A percentile compares a stretch with the other conserved stretches of the same genome.
These are phyloP conservation scores for Annona squamosa DNA, from an alignment of 164 flowering plant species.

Conservation along the genomic window DNA sequence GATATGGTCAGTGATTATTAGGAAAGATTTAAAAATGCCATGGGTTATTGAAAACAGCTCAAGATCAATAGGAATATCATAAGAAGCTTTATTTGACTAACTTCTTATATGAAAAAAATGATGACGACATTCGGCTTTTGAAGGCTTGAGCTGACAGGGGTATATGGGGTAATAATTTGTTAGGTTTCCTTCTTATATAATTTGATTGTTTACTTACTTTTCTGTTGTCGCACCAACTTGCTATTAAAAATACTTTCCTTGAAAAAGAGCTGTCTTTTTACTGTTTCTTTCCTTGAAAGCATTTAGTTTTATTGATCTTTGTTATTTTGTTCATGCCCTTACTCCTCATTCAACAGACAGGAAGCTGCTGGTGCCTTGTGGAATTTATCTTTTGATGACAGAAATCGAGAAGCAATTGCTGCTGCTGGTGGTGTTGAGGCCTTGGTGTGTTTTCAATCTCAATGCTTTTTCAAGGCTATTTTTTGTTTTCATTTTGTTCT, in stretches of 20 bases:
- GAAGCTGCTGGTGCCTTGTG: slow-evolving; percentile 99
- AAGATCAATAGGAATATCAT: too few relatives aligned
- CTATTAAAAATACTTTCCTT: not conserved
- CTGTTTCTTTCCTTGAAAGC: not conserved
- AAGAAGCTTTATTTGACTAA: too few relatives aligned
- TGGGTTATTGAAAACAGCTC: too few relatives aligned
- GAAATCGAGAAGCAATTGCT: slow-evolving; percentile 97
- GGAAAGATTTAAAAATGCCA: too few relatives aligned
- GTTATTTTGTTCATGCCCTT: not conserved
- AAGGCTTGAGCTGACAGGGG: too few relatives aligned
- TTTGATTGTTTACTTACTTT: too few relatives aligned
- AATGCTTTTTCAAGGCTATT: not conserved
- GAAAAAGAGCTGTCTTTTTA: not conserved
- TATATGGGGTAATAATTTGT: too few relatives aligned
- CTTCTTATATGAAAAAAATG: too few relatives aligned
- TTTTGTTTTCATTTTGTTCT: not conserved
- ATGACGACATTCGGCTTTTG: too few relatives aligned
- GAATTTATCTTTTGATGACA: slow-evolving; percentile 97
- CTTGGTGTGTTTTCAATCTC: slow-evolving; percentile 44
- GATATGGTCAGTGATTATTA: too few relatives aligned
- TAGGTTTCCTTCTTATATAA: too few relatives aligned
- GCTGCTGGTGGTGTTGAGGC: slow-evolving; percentile 96
- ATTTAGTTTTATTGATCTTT: not conserved
- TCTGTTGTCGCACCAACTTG: too few relatives aligned
- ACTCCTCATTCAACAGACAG: slow-evolving; percentile 47